Base-by-base conservation (phyloP, 768 basidiomycete genomes). In the Mycena maculata region DNA sequence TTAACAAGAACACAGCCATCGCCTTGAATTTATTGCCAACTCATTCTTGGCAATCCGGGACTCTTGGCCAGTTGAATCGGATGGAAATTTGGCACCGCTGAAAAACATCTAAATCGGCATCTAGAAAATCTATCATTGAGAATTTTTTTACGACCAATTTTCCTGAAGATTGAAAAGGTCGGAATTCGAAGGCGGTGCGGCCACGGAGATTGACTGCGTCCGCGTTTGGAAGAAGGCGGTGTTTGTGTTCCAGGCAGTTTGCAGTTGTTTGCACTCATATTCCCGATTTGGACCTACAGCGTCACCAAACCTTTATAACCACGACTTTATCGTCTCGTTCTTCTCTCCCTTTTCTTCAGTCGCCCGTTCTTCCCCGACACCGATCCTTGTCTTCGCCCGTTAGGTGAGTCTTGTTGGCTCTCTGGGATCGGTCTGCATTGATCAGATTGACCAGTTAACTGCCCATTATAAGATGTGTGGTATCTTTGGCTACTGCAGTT, bases 401-500 rank as follows among this genome's bases (percentile, higher is more conserved):
- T 38, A 54, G 15, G 68, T 58, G 25, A 33, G 22, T 27, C 9
- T 58, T 10, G 13, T 12, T 5, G 38, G n/a, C 4, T 20, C 10
- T 23, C 1, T 12, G 15, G 50, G n/a, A 61, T 25, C 2, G 18
- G 23, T 9, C 16, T 1, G 50, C 9, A 45, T 38, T 61, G 45
- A 49, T 58, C 30, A 22, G 5, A 9, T 36, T 30, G 13, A 3
- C 30, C 28, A 42, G 55, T 42, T 22, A 33, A 22, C 44, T 36
- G 28, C 52, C 36, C 54, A 12, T 58, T 72, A 65, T 59, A 52
- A 71, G 58, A 95, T 94, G 94, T 96, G 94, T 82, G 96, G 96
- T 81, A 98, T 98, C 83, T 98, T 99, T 78, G 93, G 87, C 62
- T 99, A 98, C 82, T 95, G 94, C 86, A 96, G 89, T 80, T 98